A percentile compares a stretch with the other conserved stretches of the same genome.
These are phyloP conservation scores for Cladochytrium replicatum DNA, from an alignment of 192 early-diverging fungal genomes.

Conservation along the genomic window DNA sequence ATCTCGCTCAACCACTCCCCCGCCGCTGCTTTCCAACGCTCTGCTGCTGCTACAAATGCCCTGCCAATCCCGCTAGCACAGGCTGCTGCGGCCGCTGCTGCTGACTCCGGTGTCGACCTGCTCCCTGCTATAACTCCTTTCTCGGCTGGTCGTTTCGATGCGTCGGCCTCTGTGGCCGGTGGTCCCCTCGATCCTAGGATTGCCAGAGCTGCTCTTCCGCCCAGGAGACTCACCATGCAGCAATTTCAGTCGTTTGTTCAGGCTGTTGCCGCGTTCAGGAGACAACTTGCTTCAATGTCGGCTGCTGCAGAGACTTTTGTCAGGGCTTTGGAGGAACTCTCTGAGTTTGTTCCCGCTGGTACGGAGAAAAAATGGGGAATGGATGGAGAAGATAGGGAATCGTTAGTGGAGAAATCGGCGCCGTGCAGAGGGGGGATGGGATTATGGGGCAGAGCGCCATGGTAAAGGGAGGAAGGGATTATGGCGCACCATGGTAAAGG, in stretches of 20 bases:
- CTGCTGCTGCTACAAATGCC: neutral
- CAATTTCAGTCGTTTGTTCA: slow-evolving; percentile 37
- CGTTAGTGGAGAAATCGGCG: too few species aligned
- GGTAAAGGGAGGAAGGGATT: too few species aligned
- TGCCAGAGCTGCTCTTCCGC: slow-evolving; percentile 16
- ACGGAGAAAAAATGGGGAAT: too few species aligned
- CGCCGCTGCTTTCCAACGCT: neutral
- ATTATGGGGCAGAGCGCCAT: too few species aligned
- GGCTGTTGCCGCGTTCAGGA: slow-evolving; percentile 29
- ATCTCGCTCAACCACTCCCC: slow-evolving; percentile 11
- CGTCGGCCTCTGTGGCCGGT: slow-evolving; percentile 13
- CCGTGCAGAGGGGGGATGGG: too few species aligned
- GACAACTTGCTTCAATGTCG: slow-evolving; percentile 34
- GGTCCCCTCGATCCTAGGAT: slow-evolving; percentile 27
- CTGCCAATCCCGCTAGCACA: slow-evolving; percentile 6
- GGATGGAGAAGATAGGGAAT: too few species aligned
- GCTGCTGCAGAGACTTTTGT: slow-evolving; percentile 43
- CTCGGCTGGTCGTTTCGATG: slow-evolving; percentile 8
- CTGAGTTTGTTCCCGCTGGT: slow-evolving; percentile 35
- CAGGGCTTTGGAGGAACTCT: slow-evolving; percentile 36
- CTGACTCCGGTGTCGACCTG: neutral
- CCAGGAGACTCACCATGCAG: slow-evolving; percentile 24
- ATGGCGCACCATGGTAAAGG: too few species aligned
- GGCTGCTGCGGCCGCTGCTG: slow-evolving; percentile 10
- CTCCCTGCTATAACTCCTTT: neutral